A percentile compares a stretch with the other conserved stretches of the same genome.
Conservation (phyloP, 768 basidiomycete species). For the Austroboletus eburneus region DNA sequence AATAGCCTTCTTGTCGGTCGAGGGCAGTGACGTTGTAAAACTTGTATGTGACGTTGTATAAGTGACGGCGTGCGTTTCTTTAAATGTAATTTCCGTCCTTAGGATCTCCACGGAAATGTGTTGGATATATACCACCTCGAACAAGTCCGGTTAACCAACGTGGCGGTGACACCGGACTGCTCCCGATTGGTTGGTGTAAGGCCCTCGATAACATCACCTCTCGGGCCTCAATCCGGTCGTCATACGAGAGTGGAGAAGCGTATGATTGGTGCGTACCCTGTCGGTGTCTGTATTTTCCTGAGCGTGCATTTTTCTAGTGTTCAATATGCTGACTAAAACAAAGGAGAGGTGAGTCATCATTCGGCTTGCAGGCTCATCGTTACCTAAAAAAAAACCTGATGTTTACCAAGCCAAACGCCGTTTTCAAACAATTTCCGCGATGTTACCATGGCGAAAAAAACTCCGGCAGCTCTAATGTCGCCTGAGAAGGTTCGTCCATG, state of each 20-base stretch:
- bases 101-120: slow-evolving; percentile 47
- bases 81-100: slow-evolving; percentile 12
- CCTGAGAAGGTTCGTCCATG: slow-evolving; percentile 23
- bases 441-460: slow-evolving; percentile 43
- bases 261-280: slow-evolving; percentile 41
- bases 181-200: slow-evolving; percentile 47
- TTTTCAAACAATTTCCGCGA: slow-evolving; percentile 54
- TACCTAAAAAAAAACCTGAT: slow-evolving; percentile 12
- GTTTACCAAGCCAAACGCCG: slow-evolving; percentile 43
- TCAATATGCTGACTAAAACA: slow-evolving; percentile 41
- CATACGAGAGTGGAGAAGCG: slow-evolving; percentile 51
- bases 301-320: slow-evolving; percentile 31
- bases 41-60: slow-evolving; percentile 30
- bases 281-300: neutral
- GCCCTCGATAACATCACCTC: slow-evolving; percentile 38
- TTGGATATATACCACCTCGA: slow-evolving; percentile 41
- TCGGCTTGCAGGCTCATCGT: neutral
- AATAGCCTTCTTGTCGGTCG: slow-evolving; percentile 50
- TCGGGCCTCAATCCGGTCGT: slow-evolving; percentile 43
- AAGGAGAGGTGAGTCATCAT: slow-evolving; percentile 43
- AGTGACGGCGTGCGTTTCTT: slow-evolving; percentile 5
- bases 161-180: slow-evolving; percentile 46
- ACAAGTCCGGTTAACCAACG: slow-evolving; percentile 45
- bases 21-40: slow-evolving; percentile 44
- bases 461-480: slow-evolving; percentile 40